These are phyloP conservation scores for Pseudogymnoascus sp. DNA, from an alignment of 2,329 filamentous ascomycete species.

Conservation along the genomic window DNA sequence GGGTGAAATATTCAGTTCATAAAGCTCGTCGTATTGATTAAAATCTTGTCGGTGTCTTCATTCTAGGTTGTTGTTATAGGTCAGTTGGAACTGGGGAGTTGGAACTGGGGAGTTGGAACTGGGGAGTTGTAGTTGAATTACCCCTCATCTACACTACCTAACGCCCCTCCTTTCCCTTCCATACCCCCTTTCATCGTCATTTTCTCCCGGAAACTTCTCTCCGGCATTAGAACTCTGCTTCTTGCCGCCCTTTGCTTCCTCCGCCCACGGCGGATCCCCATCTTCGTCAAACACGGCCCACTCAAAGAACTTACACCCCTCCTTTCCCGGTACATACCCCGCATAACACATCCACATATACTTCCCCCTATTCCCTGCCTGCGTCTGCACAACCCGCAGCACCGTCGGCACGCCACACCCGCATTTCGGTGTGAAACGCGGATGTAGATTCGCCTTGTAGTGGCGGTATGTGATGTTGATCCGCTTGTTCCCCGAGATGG, in stretches of 20 bases:
- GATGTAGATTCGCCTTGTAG: slow-evolving; percentile 71
- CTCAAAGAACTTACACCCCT: slow-evolving; percentile 68
- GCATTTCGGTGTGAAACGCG: slow-evolving; percentile 68
- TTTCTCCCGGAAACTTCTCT: neutral
- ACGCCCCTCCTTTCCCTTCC: neutral
- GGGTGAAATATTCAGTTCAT: neutral
- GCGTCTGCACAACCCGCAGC: slow-evolving; percentile 71
- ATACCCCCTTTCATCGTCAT: neutral
- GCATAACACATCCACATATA: slow-evolving; percentile 96
- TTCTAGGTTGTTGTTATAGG: neutral
- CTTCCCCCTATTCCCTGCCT: slow-evolving; percentile 63
- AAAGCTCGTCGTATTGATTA: neutral
- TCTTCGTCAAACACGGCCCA: slow-evolving; percentile 86
- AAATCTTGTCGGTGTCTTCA: neutral
- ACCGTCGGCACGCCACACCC: slow-evolving; percentile 60
- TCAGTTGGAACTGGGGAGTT: neutral
- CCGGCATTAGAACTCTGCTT: neutral
- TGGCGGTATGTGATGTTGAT: slow-evolving; percentile 93
- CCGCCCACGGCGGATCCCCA: slow-evolving; percentile 62
- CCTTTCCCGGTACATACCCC: slow-evolving; percentile 58
- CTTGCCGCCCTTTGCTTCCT: neutral
- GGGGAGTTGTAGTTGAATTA: neutral
- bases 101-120: too few species aligned
- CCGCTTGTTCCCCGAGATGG: slow-evolving; percentile 66
- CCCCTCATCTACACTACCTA: neutral